These are phyloP conservation scores for Boletus vinaceobasis DNA, from an alignment of 768 basidiomycete species.

Conservation along the genomic window DNA sequence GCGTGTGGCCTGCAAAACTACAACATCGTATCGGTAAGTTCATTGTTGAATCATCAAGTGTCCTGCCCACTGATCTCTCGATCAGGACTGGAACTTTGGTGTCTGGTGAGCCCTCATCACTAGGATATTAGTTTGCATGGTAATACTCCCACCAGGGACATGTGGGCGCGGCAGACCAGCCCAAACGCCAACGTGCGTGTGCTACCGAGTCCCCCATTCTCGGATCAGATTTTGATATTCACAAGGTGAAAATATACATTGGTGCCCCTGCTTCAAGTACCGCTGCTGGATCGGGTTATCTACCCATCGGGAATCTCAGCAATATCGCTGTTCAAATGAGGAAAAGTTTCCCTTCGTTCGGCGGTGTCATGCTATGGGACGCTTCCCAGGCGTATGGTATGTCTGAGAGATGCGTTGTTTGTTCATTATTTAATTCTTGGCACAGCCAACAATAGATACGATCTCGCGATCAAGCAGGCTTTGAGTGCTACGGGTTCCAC, in stretches of 20 bases:
- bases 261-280: constrained; percentile 40
- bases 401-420: background rate
- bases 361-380: constrained; percentile 45
- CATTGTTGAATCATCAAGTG: background rate
- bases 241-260: constrained; percentile 41
- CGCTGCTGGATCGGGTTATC: constrained; percentile 42
- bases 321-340: constrained; percentile 34
- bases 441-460: constrained; percentile 56
- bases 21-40: constrained; percentile 49
- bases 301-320: constrained; percentile 30
- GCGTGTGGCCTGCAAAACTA: constrained; percentile 46
- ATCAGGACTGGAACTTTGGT: constrained; percentile 47
- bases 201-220: background rate
- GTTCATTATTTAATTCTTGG: constrained; percentile 3
- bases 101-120: constrained; percentile 22
- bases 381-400: constrained; percentile 39
- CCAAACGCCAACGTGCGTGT: constrained; percentile 38
- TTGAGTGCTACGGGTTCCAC: constrained; percentile 61
- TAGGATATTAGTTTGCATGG: background rate
- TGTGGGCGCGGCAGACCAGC: constrained; percentile 41
- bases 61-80: background rate
- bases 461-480: constrained; percentile 57
- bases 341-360: constrained; percentile 40
- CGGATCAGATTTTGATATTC: background rate
- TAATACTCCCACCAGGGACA: constrained; percentile 37